These are phyloP conservation scores for Inga leiocalycina DNA, from an alignment of 306 rosid species.

Conservation along the genomic window DNA sequence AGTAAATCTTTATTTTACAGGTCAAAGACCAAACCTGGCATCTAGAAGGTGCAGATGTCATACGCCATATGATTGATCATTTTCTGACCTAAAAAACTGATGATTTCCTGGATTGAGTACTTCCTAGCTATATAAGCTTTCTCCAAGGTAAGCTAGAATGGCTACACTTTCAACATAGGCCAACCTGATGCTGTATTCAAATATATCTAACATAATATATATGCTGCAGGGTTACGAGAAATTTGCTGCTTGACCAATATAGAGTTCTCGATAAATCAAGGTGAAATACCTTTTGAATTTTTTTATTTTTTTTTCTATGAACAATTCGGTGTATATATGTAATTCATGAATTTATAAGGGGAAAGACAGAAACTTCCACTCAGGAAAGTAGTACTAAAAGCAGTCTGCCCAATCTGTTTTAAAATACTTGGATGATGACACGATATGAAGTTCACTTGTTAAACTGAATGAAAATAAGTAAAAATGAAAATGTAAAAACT, in stretches of 20 bases:
- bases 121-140: constrained; percentile 17
- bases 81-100: constrained; percentile 52
- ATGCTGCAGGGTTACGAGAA: constrained; percentile 43
- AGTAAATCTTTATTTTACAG: constrained; percentile 43
- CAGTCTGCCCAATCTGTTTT: not conserved
- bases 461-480: not conserved
- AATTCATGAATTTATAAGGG: not conserved
- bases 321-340: constrained; percentile 28
- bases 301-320: constrained; percentile 9
- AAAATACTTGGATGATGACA: not conserved
- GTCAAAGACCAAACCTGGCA: constrained; percentile 75
- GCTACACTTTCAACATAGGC: constrained; percentile 1
- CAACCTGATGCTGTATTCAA: constrained; percentile 8
- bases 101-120: not conserved
- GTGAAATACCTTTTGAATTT: constrained; percentile 36
- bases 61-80: constrained; percentile 86
- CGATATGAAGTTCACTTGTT: not conserved
- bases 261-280: constrained; percentile 22
- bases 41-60: constrained; percentile 93
- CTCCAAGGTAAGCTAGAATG: constrained; percentile 28
- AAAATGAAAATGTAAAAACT: not conserved
- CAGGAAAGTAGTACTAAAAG: not conserved
- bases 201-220: constrained; percentile 24
- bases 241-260: constrained; percentile 14
- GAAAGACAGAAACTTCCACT: not conserved